These are phyloP conservation scores for Logfia minima DNA, from an alignment of 129 eudicot genomes.

Conservation along the genomic window DNA sequence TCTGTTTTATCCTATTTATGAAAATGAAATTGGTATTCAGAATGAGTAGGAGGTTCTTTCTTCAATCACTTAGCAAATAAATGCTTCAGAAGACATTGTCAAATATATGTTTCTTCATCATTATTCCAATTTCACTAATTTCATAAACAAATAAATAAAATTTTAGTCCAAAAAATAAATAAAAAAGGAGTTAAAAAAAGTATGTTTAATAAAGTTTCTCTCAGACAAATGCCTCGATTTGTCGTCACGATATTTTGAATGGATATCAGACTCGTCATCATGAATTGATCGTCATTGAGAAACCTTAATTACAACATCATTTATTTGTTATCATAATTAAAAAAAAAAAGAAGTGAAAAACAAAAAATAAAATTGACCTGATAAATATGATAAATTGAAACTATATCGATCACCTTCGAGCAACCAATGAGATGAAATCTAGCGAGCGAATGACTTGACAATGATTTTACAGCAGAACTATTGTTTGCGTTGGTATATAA, in stretches of 20 bases:
- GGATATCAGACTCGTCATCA: conserved; percentile 68
- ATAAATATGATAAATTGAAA: background rate
- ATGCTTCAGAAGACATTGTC: conserved; percentile 40
- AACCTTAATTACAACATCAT: background rate
- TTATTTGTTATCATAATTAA: too few species aligned
- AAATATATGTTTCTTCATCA: conserved; percentile 29
- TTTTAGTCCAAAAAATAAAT: background rate
- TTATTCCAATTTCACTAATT: background rate
- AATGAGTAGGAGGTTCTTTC: conserved; percentile 48
- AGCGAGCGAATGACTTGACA: background rate
- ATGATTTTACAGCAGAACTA: background rate
- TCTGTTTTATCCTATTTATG: background rate
- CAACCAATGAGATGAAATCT: background rate
- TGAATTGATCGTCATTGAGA: conserved; percentile 46
- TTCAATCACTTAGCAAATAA: conserved; percentile 27
- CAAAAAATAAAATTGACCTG: background rate
- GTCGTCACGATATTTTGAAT: conserved; percentile 51
- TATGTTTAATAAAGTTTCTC: conserved; percentile 19
- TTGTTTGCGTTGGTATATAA: conserved; percentile 4
- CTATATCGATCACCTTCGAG: background rate
- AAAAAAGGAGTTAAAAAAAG: background rate
- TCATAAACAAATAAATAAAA: background rate
- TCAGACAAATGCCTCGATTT: conserved; percentile 65
- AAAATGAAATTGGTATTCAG: conserved; percentile 26
- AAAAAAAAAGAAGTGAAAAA: background rate